phyloP scores from a whole-genome alignment of 202 grass and related monocot species.

The Bolboschoenoplectus hybrid region DNA sequence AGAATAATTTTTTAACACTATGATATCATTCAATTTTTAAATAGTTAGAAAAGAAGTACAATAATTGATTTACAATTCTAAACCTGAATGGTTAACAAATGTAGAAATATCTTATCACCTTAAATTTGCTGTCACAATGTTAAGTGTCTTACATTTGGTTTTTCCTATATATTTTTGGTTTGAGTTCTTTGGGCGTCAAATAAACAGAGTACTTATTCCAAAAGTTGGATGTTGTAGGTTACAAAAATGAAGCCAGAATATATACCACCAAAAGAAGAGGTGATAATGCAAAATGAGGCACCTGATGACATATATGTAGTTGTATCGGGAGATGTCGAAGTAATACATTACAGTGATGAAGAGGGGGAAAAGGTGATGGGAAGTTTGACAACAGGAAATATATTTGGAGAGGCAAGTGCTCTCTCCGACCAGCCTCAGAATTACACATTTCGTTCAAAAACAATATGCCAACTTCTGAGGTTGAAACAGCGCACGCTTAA shows the following conservation, averaged over 20 bases:
- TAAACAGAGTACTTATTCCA: not conserved
- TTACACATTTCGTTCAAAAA: constrained; percentile 79
- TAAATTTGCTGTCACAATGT: not conserved
- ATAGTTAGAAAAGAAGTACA: not conserved
- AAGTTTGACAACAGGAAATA: constrained; percentile 46
- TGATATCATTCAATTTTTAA: not conserved
- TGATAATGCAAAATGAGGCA: constrained; percentile 81
- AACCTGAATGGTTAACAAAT: not conserved
- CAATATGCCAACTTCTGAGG: constrained; percentile 80
- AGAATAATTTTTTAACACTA: not conserved
- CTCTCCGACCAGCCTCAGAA: constrained; percentile 63
- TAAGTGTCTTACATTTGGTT: not conserved
- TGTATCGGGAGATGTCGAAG: constrained; percentile 79
- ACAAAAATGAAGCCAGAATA: constrained; percentile 89
- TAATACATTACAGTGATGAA: constrained; percentile 37
- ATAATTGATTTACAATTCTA: not conserved
- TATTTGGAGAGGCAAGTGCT: constrained; percentile 90
- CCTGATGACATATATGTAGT: constrained; percentile 79
- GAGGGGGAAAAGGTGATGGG: constrained; percentile 51
- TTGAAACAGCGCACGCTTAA: constrained; percentile 76
- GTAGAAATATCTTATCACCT: not conserved
- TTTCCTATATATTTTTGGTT: not conserved
- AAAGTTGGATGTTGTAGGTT: constrained; percentile 37
- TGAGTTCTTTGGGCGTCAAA: not conserved
- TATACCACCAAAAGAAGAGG: constrained; percentile 89